phyloP scores from a whole-genome alignment of 2,329 filamentous ascomycete genomes.

The Botryotinia convoluta region DNA sequence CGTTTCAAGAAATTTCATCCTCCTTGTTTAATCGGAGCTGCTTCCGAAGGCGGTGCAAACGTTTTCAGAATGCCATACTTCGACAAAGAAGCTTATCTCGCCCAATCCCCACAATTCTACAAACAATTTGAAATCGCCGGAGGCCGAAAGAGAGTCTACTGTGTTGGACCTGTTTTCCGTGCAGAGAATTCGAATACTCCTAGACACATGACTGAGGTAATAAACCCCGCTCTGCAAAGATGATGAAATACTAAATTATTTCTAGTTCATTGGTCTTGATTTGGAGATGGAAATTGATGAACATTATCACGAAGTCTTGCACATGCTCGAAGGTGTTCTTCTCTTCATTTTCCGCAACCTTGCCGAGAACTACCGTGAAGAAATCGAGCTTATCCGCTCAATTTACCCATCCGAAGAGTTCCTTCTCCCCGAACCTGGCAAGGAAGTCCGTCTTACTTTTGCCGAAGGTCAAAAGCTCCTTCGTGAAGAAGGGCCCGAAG shows the following conservation, averaged over 20 bases:
- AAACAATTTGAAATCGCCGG: constrained; percentile 85
- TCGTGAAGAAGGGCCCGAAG: constrained; percentile 67
- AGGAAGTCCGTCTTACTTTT: constrained; percentile 75
- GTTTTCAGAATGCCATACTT: constrained; percentile 93
- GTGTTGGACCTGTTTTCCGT: constrained; percentile 77
- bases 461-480: constrained; percentile 75
- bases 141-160: constrained; percentile 73
- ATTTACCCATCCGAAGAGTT: constrained; percentile 78
- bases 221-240: constrained; percentile 2
- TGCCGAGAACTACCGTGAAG: constrained; percentile 57
- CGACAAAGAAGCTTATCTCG: constrained; percentile 74
- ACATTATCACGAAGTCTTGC: constrained; percentile 71
- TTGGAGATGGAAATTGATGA: constrained; percentile 85
- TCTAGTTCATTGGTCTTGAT: constrained; percentile 79
- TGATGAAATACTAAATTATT: constrained; percentile 9
- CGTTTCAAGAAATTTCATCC: constrained; percentile 84
- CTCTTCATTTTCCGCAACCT: constrained; percentile 78
- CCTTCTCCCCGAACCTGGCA: constrained; percentile 69
- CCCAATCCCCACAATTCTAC: constrained; percentile 81
- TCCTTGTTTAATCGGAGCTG: constrained; percentile 83
- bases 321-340: constrained; percentile 71
- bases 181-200: constrained; percentile 86
- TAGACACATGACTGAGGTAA: constrained; percentile 75
- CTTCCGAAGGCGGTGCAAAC: constrained; percentile 88
- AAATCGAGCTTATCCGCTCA: constrained; percentile 69